Evolutionary conservation across 257 asterid genomes (phyloP).

Genomic region (Gynochthodes officinalis): DNA sequence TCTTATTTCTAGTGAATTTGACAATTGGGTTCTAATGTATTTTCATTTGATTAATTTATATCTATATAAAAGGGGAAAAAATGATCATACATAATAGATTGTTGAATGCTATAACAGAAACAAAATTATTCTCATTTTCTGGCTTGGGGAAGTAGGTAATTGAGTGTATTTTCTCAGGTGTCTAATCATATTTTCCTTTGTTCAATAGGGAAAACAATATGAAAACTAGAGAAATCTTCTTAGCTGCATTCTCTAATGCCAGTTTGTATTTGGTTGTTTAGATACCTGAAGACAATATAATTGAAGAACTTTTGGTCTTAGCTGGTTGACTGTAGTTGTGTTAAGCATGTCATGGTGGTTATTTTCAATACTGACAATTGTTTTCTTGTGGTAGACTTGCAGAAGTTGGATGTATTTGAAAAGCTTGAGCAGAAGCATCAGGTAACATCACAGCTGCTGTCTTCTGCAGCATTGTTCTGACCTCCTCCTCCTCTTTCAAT

Average conservation of each 20-base stretch:
- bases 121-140: neutral
- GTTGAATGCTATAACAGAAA: neutral
- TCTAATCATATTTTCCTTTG: neutral
- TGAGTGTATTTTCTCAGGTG: neutral
- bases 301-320: neutral
- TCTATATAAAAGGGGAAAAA: neutral
- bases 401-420: slow-evolving; percentile 50
- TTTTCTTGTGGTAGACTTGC: slow-evolving; percentile 30
- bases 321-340: neutral
- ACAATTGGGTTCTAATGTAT: neutral
- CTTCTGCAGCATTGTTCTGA: neutral
- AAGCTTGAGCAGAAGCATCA: slow-evolving; percentile 43
- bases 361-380: slow-evolving; percentile 7
- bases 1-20: neutral
- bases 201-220: neutral
- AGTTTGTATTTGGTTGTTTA: neutral
- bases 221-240: neutral
- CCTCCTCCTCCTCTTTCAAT: neutral
- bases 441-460: slow-evolving; percentile 26
- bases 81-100: neutral
- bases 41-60: neutral
- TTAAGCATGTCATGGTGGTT: neutral
- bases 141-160: neutral
- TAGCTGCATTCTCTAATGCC: neutral
- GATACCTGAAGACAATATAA: neutral